Percentiles rank a stretch among this genome's conserved stretches.
These are phyloP conservation scores for Verbena officinalis DNA, from an alignment of 257 asterid genomes.

Conservation along the genomic window DNA sequence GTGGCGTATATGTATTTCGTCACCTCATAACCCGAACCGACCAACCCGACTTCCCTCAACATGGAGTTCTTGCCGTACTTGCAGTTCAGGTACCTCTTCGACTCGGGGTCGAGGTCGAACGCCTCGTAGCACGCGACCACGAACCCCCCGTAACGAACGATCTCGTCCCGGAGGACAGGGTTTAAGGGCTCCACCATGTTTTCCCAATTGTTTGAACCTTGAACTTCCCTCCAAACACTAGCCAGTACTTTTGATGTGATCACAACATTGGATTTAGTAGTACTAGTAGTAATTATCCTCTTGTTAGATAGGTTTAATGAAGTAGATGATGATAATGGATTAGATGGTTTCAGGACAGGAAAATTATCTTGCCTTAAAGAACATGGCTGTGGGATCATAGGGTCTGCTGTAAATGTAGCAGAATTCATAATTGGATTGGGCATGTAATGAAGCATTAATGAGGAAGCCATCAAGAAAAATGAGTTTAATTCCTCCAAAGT, in stretches of 20 bases:
- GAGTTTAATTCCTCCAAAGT: no score
- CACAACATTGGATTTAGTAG: not conserved
- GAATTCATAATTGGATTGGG: conserved; percentile 26
- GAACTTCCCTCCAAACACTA: conserved; percentile 55
- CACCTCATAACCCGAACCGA: conserved; percentile 51
- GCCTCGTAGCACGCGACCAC: conserved; percentile 68
- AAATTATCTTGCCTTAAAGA: not conserved
- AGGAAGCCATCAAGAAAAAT: conserved; percentile 34
- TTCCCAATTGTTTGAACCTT: conserved; percentile 61
- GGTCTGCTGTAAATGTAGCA: conserved; percentile 21
- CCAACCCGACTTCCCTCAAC: conserved; percentile 48
- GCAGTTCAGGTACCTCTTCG: conserved; percentile 64
- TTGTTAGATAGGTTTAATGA: no score
- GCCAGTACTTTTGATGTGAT: conserved; percentile 40
- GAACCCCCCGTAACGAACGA: conserved; percentile 63
- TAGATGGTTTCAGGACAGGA: conserved; percentile 25
- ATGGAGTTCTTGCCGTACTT: conserved; percentile 52
- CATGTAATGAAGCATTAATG: conserved; percentile 19
- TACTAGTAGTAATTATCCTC: not conserved
- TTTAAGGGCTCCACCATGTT: conserved; percentile 55
- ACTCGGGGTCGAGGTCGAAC: conserved; percentile 57
- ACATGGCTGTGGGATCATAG: conserved; percentile 14
- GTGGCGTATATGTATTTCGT: conserved; percentile 67
- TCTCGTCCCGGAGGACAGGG: conserved; percentile 54
- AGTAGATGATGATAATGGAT: not conserved